Percentiles rank a stretch among this genome's conserved stretches.
These are phyloP conservation scores for Nemania sp. DNA, from an alignment of 2,329 filamentous ascomycete genomes.

Conservation along the genomic window DNA sequence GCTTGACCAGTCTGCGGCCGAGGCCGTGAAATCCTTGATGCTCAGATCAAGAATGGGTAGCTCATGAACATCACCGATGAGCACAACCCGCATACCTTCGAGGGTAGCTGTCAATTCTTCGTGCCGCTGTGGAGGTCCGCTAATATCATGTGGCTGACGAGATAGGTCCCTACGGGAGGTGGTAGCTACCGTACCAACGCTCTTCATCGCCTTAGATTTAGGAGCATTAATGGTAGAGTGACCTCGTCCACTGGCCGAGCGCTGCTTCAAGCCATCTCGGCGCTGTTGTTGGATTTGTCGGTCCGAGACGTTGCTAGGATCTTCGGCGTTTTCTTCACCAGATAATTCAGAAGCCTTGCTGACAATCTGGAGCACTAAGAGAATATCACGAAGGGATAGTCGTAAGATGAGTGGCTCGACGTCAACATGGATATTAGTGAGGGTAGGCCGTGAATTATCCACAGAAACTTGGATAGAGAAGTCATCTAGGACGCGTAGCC, in stretches of 20 bases:
- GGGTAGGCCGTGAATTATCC: conserved; percentile 65
- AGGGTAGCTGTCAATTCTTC: conserved; percentile 87
- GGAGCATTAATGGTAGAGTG: conserved; percentile 52
- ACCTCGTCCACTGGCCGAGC: conserved; percentile 59
- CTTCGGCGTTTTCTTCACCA: conserved; percentile 57
- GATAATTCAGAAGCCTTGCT: conserved; percentile 88
- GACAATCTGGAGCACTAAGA: conserved; percentile 90
- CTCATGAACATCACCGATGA: conserved; percentile 96
- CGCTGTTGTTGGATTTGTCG: conserved; percentile 60
- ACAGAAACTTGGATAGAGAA: conserved; percentile 91
- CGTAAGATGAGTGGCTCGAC: conserved; percentile 90
- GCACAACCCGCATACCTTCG: conserved; percentile 85
- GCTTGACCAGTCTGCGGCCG: conserved; percentile 88
- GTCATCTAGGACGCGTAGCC: conserved; percentile 91
- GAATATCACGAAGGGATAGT: conserved; percentile 89
- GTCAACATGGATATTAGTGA: conserved; percentile 81
- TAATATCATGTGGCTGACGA: conserved; percentile 40
- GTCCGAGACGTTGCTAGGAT: conserved; percentile 49
- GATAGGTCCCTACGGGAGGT: conserved; percentile 34
- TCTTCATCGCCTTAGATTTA: conserved; percentile 46
- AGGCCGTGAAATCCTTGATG: conserved; percentile 84
- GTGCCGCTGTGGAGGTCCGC: conserved; percentile 42
- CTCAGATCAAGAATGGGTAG: conserved; percentile 92
- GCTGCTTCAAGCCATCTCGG: conserved; percentile 54
- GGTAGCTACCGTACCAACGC: conserved; percentile 38